Evolutionary conservation across 2,329 filamentous ascomycete genomes (phyloP), one percentile per base, ranked within the genome.

Genomic region (Chaetomiaceae sp.): DNA sequence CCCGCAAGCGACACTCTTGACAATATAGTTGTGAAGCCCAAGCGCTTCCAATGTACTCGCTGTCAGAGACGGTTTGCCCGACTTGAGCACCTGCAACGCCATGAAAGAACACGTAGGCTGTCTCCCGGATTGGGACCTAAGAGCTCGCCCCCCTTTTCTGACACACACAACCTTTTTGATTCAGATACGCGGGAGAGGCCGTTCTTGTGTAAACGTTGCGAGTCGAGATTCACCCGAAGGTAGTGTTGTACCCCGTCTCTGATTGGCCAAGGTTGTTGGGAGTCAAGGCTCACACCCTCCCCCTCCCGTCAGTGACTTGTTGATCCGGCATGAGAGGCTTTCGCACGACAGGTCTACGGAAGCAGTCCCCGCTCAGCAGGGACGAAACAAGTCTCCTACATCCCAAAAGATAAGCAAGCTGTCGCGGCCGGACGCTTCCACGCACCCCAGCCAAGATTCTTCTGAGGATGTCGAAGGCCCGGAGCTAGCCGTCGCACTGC

Each of bases 21-120:
- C 32, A 34, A 59, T 18, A 54, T 57, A 29, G 52, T 59, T 18
- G 57, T 57, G 16, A 55, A 53, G 50, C 41, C 46, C 1, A 57
- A 53, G 49, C 57, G 54, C 44, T 59, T 59, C 46, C 44, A 49
- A 34, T 59, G 54, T 37, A 25, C 32, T 44, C 57, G 54, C 38
- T 59, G 57, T 32, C 54, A 59, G 33, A 42, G 57, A n/a, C 32
- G 46, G 10, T 59, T 59, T 42, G 52, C 49, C 23, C 54, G 57
- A 7, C 52, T 59, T 16, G 57, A 59, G 42, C 57, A 59, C 36
- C 38, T 59, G 45, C 57, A 59, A 48, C 51, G 54, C 5, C 57
- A 59, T 21, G 57, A 59, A 23, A 48, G 57, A 16, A 59, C 57
- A n/a, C 57, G 56, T 58, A 53, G 23, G 53, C 53, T 11, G 50